Evolutionary conservation across 192 early-diverging fungal genomes (phyloP).

Genomic region (Polychytrium aggregatum): DNA sequence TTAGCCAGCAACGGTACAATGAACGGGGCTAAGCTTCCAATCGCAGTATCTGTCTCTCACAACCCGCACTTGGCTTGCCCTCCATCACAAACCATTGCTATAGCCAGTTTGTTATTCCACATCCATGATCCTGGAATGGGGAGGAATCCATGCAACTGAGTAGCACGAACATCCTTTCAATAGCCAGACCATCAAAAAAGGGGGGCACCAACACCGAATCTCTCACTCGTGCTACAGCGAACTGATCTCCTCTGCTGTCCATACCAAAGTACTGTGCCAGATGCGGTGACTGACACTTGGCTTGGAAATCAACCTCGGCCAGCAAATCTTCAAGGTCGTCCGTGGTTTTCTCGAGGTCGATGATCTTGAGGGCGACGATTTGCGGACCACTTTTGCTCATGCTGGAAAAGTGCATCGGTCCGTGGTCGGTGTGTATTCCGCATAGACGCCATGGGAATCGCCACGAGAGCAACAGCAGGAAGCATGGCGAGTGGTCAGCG

Average conservation of each 20-base stretch:
- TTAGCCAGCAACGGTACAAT: too few species aligned
- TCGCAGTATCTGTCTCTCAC: neutral
- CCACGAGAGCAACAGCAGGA: too few species aligned
- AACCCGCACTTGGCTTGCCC: neutral
- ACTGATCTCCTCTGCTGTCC: too few species aligned
- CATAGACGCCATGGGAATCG: too few species aligned
- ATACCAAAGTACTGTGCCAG: constrained; percentile 16
- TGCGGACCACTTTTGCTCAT: constrained; percentile 4
- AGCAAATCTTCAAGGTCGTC: constrained; percentile 21
- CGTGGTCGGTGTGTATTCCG: too few species aligned
- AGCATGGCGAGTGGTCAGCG: neutral
- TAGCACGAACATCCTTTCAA: too few species aligned
- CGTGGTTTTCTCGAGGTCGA: constrained; percentile 18
- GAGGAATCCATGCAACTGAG: neutral
- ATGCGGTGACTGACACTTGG: constrained; percentile 20
- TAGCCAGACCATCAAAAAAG: too few species aligned
- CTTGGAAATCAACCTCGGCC: constrained; percentile 21
- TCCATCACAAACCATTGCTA: constrained; percentile 11
- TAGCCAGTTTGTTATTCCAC: constrained; percentile 18
- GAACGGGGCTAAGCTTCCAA: too few species aligned
- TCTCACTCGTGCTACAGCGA: too few species aligned
- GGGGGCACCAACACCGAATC: too few species aligned
- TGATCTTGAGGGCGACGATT: constrained; percentile 21
- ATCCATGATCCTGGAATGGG: constrained; percentile 13
- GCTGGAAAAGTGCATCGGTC: neutral